phyloP scores from a whole-genome alignment of 495 filamentous ascomycete species.

The Neurospora sp. region DNA sequence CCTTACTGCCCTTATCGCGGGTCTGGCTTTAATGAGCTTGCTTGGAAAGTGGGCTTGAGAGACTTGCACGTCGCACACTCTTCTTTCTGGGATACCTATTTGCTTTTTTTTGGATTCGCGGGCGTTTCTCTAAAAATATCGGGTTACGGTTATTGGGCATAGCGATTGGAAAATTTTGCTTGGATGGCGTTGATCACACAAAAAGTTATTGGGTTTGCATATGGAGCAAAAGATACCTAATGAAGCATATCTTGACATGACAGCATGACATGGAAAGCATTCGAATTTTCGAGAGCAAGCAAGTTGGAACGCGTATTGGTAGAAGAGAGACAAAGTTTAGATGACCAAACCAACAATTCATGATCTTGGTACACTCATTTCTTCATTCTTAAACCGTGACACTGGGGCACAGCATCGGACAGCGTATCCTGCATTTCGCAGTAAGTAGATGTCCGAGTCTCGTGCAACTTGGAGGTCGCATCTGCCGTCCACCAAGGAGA shows the following conservation, averaged over 20 bases:
- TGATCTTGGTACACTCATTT: background rate
- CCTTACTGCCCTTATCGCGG: slow-evolving; percentile 11
- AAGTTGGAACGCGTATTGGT: background rate
- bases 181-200: background rate
- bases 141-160: background rate
- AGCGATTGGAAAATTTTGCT: background rate
- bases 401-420: background rate
- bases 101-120: background rate
- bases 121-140: background rate
- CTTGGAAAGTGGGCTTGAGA: slow-evolving; percentile 25
- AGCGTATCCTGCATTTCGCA: background rate
- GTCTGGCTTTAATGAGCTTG: slow-evolving; percentile 23
- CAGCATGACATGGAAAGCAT: background rate
- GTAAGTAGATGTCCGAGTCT: background rate
- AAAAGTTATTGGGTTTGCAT: background rate
- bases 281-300: background rate
- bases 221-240: background rate
- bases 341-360: background rate
- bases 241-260: background rate
- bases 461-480: background rate
- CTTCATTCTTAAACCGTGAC: background rate
- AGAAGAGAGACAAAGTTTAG: background rate
- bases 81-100: slow-evolving; percentile 1
- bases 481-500: no score
- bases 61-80: background rate